Evolutionary conservation across 2,329 filamentous ascomycete genomes (phyloP).

Genomic region (Lizonia empirigonia): DNA sequence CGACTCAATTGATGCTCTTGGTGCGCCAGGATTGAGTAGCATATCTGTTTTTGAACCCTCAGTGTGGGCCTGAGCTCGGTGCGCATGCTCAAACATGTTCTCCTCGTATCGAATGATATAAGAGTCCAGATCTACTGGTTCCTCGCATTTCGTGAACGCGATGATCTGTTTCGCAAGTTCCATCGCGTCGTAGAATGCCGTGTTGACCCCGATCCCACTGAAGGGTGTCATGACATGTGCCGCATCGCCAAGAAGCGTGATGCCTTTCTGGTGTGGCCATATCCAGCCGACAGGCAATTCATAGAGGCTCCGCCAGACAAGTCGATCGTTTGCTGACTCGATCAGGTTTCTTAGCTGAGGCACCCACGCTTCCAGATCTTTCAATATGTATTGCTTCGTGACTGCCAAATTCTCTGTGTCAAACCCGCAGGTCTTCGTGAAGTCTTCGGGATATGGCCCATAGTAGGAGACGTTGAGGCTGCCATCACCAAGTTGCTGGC

Average conservation of each 20-base stretch:
- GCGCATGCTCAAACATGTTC: constrained; percentile 48
- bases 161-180: constrained; percentile 44
- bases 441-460: constrained; percentile 30
- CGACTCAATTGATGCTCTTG: constrained; percentile 51
- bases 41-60: constrained; percentile 55
- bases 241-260: constrained; percentile 51
- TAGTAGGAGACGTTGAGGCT: constrained; percentile 36
- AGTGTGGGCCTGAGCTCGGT: constrained; percentile 42
- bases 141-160: constrained; percentile 20
- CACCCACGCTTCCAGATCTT: constrained; percentile 41
- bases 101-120: constrained; percentile 43
- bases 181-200: constrained; percentile 46
- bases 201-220: constrained; percentile 48
- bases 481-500: constrained; percentile 44
- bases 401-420: constrained; percentile 27
- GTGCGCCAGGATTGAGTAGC: constrained; percentile 56
- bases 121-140: constrained; percentile 27
- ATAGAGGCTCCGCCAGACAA: constrained; percentile 40
- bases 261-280: constrained; percentile 45
- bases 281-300: constrained; percentile 49
- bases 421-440: constrained; percentile 25
- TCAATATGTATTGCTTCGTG: constrained; percentile 25
- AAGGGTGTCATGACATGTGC: constrained; percentile 50
- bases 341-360: constrained; percentile 34
- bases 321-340: constrained; percentile 26